phyloP scores from a whole-genome alignment of 2,329 filamentous ascomycete species.

The Westerdykella ornata region DNA sequence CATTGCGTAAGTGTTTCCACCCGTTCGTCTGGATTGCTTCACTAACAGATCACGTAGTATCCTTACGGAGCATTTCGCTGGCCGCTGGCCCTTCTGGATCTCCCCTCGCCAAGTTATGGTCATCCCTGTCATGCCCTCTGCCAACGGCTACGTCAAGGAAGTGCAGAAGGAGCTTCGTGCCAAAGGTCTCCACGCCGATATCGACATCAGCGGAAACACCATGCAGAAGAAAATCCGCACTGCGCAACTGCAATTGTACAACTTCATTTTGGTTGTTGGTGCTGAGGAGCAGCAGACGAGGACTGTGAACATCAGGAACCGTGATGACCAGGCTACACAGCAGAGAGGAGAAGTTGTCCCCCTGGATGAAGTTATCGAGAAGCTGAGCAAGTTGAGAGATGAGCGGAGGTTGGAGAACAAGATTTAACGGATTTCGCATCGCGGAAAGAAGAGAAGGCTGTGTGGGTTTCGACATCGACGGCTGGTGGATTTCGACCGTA shows the following conservation, averaged over 20 bases:
- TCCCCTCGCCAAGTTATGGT: constrained; percentile 76
- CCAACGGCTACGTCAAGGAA: constrained; percentile 66
- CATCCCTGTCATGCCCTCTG: constrained; percentile 67
- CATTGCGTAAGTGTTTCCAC: constrained; percentile 46
- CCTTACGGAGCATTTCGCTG: constrained; percentile 74
- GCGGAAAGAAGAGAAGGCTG: background rate
- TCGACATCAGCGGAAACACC: constrained; percentile 68
- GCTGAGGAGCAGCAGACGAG: constrained; percentile 54
- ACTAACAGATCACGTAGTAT: constrained; percentile 42
- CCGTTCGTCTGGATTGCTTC: background rate
- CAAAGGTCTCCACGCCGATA: constrained; percentile 62
- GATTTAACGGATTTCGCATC: constrained; percentile 8
- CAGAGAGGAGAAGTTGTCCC: constrained; percentile 56
- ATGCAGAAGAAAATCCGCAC: constrained; percentile 86
- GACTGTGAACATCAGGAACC: constrained; percentile 58
- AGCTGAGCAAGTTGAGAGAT: constrained; percentile 45
- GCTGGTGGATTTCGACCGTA: too few relatives aligned
- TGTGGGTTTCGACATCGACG: too few relatives aligned
- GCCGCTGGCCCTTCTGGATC: constrained; percentile 87
- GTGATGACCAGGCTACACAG: constrained; percentile 57
- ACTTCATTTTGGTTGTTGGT: constrained; percentile 70
- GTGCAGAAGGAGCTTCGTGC: constrained; percentile 62
- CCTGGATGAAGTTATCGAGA: constrained; percentile 52
- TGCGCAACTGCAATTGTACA: constrained; percentile 73
- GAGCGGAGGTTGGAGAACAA: constrained; percentile 36